A percentile compares a stretch with the other conserved stretches of the same genome.
phyloP scores from a whole-genome alignment of 108 stramenopile species.

The Hondaea fermentalgiana region DNA sequence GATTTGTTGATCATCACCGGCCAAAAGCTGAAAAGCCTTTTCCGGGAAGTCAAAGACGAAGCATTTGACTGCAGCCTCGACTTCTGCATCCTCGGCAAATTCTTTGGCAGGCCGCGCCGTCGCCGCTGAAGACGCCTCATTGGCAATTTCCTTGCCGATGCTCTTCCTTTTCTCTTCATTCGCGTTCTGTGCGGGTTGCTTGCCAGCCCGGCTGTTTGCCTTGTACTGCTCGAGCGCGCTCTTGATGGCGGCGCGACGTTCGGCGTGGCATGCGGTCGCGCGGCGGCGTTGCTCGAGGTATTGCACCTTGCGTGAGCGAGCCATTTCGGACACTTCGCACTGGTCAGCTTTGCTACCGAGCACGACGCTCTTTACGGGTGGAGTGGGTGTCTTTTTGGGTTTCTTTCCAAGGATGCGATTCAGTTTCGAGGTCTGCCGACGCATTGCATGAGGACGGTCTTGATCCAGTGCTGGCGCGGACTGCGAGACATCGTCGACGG shows the following conservation, averaged over 20 bases:
- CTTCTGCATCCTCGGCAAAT: background rate
- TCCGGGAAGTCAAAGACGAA: background rate
- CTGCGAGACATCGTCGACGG: background rate
- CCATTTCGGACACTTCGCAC: background rate
- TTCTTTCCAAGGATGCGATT: background rate
- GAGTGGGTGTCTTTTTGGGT: background rate
- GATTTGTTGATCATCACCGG: background rate
- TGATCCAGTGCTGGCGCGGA: background rate
- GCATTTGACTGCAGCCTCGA: background rate
- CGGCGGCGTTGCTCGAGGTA: background rate
- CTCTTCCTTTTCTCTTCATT: background rate
- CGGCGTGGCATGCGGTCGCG: background rate
- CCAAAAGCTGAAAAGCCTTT: background rate
- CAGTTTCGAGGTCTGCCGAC: background rate
- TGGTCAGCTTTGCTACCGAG: background rate
- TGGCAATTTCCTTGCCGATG: background rate
- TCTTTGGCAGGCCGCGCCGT: background rate
- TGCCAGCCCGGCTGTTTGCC: too few relatives aligned
- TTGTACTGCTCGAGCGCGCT: background rate
- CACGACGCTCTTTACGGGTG: background rate
- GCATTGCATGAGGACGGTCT: background rate
- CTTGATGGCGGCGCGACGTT: background rate
- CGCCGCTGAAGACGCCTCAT: background rate
- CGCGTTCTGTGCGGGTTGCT: background rate
- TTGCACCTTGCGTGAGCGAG: background rate